These are phyloP conservation scores for Paradendryphiella salina DNA, from an alignment of 2,329 filamentous ascomycete species.

Conservation along the genomic window DNA sequence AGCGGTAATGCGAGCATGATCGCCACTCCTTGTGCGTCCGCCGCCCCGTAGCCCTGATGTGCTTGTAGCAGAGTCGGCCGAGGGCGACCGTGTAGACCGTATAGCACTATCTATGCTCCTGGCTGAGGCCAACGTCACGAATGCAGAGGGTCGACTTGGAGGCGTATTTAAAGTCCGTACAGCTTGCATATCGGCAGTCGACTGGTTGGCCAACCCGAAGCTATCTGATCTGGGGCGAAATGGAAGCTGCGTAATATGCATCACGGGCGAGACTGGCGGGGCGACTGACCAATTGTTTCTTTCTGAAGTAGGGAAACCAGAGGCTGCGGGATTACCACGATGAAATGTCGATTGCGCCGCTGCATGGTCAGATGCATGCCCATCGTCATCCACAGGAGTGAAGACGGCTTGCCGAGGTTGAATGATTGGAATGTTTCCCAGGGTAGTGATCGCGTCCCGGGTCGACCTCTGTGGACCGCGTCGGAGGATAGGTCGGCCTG, in stretches of 20 bases:
- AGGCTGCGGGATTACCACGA: not conserved
- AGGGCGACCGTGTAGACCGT: constrained; percentile 1
- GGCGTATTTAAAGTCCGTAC: constrained; percentile 15
- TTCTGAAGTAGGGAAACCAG: not conserved
- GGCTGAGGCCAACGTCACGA: constrained; percentile 9
- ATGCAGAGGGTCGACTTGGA: constrained; percentile 4
- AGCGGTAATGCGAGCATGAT: constrained; percentile 12
- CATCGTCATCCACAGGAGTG: constrained; percentile 22
- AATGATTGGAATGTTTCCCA: constrained; percentile 33
- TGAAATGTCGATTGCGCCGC: not conserved
- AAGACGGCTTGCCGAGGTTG: constrained; percentile 30
- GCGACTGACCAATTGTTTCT: constrained; percentile 3
- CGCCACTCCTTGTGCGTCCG: constrained; percentile 4
- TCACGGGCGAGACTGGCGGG: constrained; percentile 3
- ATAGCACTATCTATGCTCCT: constrained; percentile 10
- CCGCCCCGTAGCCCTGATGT: constrained; percentile 23
- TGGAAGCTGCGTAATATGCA: constrained; percentile 23
- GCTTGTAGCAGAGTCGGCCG: constrained; percentile 14
- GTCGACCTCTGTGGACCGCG: constrained; percentile 39
- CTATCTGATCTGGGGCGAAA: constrained; percentile 24
- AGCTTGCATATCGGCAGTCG: constrained; percentile 6
- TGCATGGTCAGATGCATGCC: constrained; percentile 3
- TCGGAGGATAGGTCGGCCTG: constrained; percentile 29
- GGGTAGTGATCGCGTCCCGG: constrained; percentile 33
- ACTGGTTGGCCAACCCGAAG: not conserved